Percentiles rank a stretch among this genome's conserved stretches.
Evolutionary conservation across 305 asterid genomes (phyloP).

Genomic region (Rubia peregrina): DNA sequence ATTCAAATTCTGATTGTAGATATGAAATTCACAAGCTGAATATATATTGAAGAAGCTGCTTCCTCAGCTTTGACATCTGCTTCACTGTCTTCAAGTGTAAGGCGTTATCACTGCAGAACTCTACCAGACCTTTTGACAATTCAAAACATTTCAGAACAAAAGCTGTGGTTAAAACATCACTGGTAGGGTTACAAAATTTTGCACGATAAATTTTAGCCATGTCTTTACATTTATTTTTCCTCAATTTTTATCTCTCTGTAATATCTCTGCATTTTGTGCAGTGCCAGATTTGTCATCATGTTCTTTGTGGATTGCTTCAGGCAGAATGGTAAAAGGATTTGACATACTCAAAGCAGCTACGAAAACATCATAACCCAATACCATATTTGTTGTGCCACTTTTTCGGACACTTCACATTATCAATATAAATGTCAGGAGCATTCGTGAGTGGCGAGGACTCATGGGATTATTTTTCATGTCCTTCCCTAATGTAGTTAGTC

Average conservation of each 20-base stretch:
- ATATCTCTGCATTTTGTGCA: slow-evolving; percentile 25
- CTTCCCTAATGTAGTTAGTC: slow-evolving; percentile 65
- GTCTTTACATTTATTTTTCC: slow-evolving; percentile 63
- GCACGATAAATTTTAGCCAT: slow-evolving; percentile 46
- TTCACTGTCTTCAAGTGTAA: slow-evolving; percentile 83
- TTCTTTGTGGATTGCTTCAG: slow-evolving; percentile 36
- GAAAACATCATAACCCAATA: slow-evolving; percentile 76
- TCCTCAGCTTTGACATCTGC: slow-evolving; percentile 90
- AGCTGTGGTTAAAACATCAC: slow-evolving; percentile 70
- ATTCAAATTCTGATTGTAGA: slow-evolving; percentile 44
- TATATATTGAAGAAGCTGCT: slow-evolving; percentile 71
- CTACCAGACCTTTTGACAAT: slow-evolving; percentile 35
- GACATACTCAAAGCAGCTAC: slow-evolving; percentile 80
- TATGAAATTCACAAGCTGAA: slow-evolving; percentile 39
- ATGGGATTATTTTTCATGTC: slow-evolving; percentile 91
- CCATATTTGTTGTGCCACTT: slow-evolving; percentile 44
- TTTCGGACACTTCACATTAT: slow-evolving; percentile 43
- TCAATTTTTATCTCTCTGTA: slow-evolving; percentile 37
- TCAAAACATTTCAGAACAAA: slow-evolving; percentile 75
- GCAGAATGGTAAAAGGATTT: slow-evolving; percentile 51
- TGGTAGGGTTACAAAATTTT: slow-evolving; percentile 57
- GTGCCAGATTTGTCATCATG: slow-evolving; percentile 28
- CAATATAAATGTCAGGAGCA: slow-evolving; percentile 89
- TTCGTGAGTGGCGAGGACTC: slow-evolving; percentile 97
- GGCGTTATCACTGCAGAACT: slow-evolving; percentile 49